Conservation (phyloP, 2,329 filamentous ascomycete genomes). For the Hymenotorrendiella dingleyae region DNA sequence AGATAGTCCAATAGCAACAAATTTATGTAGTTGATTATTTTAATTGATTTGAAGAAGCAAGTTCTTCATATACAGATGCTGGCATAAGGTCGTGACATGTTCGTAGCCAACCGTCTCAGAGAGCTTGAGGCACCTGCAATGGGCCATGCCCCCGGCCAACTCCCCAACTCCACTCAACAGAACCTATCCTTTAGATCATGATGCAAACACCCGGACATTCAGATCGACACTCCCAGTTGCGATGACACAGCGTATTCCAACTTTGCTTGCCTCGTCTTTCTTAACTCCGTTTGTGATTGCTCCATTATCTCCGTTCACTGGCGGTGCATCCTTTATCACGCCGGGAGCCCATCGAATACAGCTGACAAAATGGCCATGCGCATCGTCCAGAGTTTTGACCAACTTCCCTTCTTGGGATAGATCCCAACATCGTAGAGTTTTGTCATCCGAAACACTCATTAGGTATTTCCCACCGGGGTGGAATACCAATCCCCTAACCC, state of each 20-base stretch:
- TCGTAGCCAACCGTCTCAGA: conserved; percentile 18
- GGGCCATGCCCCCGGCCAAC: conserved; percentile 17
- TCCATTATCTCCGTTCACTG: conserved; percentile 39
- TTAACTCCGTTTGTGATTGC: conserved; percentile 45
- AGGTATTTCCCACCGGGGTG: conserved; percentile 91
- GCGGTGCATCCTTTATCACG: conserved; percentile 53
- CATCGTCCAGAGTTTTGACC: conserved; percentile 72
- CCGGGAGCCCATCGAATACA: conserved; percentile 84
- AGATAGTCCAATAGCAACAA: too few species aligned
- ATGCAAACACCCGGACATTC: conserved; percentile 72
- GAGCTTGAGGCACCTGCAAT: conserved; percentile 9
- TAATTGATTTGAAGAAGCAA: conserved; percentile 9
- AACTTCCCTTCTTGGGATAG: conserved; percentile 83
- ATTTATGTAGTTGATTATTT: conserved; percentile 9
- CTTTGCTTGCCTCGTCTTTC: conserved; percentile 40
- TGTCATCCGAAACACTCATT: conserved; percentile 81
- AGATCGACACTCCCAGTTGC: conserved; percentile 82
- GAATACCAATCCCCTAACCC: conserved; percentile 81
- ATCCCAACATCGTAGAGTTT: conserved; percentile 91
- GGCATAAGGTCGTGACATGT: conserved; percentile 27
- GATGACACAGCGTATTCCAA: conserved; percentile 75
- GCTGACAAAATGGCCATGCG: conserved; percentile 78
- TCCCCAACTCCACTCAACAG: conserved; percentile 10
- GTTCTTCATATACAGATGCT: conserved; percentile 24
- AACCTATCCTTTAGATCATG: conserved; percentile 21